Conservation (phyloP, 768 basidiomycete species). For the Trametes maxima region DNA sequence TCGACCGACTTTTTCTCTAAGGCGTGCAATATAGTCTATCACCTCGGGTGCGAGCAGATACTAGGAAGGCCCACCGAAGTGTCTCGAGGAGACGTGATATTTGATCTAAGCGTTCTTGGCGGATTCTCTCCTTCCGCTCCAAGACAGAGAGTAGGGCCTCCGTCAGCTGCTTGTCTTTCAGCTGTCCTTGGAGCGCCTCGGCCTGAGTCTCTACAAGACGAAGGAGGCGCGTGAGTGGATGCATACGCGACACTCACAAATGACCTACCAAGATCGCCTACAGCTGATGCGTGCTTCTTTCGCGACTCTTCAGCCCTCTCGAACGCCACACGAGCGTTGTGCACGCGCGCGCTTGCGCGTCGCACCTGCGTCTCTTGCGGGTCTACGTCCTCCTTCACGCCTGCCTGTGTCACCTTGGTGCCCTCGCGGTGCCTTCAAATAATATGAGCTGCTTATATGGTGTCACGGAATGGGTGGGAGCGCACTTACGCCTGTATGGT, state of each 20-base stretch:
- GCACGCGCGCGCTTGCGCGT: too few relatives aligned
- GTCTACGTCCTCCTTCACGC: too few relatives aligned
- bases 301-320: too few relatives aligned
- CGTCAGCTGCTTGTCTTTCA: conserved; percentile 8
- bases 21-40: neutral
- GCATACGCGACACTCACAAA: too few relatives aligned
- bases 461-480: too few relatives aligned
- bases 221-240: too few relatives aligned
- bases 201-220: neutral
- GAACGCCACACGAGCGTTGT: too few relatives aligned
- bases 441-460: too few relatives aligned
- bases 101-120: conserved; percentile 7
- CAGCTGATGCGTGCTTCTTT: too few relatives aligned
- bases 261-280: too few relatives aligned
- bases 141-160: conserved; percentile 9
- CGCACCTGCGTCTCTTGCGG: too few relatives aligned
- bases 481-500: conserved; percentile 16
- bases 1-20: neutral
- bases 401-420: too few relatives aligned
- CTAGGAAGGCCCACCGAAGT: conserved; percentile 2
- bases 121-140: conserved; percentile 21
- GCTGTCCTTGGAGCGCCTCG: neutral
- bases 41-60: neutral
- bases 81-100: neutral
- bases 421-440: conserved; percentile 7